Percentiles rank a stretch among this genome's conserved stretches.
Evolutionary conservation across 257 asterid species (phyloP).

Genomic region (Gynochthodes officinalis): DNA sequence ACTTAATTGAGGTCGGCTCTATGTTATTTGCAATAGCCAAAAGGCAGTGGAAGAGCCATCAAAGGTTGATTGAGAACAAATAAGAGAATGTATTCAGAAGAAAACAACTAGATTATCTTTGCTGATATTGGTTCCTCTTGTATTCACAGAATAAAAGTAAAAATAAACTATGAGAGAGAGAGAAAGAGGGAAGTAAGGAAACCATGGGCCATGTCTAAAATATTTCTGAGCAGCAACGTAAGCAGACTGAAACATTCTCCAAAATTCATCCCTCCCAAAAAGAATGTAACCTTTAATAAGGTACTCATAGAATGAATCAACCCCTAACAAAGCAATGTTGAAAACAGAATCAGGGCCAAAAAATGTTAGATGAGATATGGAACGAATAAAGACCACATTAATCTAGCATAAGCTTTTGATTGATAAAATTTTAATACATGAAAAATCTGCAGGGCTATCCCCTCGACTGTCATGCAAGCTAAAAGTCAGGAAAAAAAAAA

Average conservation of each 20-base stretch:
- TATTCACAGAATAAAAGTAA: not conserved
- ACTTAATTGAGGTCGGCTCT: not conserved
- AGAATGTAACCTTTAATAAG: constrained; percentile 86
- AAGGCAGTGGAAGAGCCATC: not conserved
- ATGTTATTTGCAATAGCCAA: not conserved
- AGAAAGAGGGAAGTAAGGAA: constrained; percentile 19
- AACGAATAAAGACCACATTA: not conserved
- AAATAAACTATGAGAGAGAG: not conserved
- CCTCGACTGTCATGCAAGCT: not conserved
- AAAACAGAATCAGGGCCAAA: constrained; percentile 8
- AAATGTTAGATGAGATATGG: not conserved
- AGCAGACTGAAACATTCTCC: constrained; percentile 97
- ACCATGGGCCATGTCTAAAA: constrained; percentile 95
- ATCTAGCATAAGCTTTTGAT: not conserved
- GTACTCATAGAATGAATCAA: constrained; percentile 94
- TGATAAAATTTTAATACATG: not conserved
- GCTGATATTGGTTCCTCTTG: not conserved
- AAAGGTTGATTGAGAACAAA: not conserved
- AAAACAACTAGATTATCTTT: not conserved
- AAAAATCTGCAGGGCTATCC: not conserved
- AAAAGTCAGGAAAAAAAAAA: not conserved
- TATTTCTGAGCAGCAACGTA: constrained; percentile 84
- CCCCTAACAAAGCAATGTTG: constrained; percentile 49
- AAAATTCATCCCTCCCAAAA: constrained; percentile 87
- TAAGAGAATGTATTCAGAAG: not conserved